phyloP scores from a whole-genome alignment of 164 flowering plant genomes.

The Chloranthus sessilifolius region DNA sequence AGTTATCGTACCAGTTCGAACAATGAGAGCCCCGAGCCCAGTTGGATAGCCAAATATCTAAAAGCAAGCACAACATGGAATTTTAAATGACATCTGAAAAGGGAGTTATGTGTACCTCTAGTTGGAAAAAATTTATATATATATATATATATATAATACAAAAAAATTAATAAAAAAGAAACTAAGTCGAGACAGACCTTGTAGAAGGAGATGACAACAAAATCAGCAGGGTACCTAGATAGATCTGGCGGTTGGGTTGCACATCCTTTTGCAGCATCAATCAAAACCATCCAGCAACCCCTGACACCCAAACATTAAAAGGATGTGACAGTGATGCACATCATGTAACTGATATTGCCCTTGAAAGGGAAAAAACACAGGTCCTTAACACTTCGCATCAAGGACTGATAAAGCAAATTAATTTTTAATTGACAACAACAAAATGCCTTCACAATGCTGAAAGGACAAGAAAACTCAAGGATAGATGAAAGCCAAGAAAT shows the following conservation, averaged over 20 bases:
- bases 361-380: too few relatives aligned
- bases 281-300: conserved; percentile 79
- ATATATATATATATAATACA: too few relatives aligned
- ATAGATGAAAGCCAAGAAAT: too few relatives aligned
- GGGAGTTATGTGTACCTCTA: too few relatives aligned
- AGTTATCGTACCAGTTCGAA: conserved; percentile 68
- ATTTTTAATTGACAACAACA: too few relatives aligned
- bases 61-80: conserved; percentile 2
- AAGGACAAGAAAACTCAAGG: too few relatives aligned
- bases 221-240: conserved; percentile 72
- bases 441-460: too few relatives aligned
- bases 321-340: not conserved
- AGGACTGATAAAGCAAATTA: too few relatives aligned
- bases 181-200: conserved; percentile 42
- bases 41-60: conserved; percentile 98
- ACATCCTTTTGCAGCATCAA: conserved; percentile 99
- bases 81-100: not conserved
- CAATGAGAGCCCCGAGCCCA: conserved; percentile 94
- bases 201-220: conserved; percentile 86
- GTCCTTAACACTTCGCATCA: too few relatives aligned
- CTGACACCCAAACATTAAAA: conserved; percentile 28
- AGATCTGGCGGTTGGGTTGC: conserved; percentile 81
- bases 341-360: not conserved
- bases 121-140: too few relatives aligned
- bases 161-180: too few relatives aligned